These are phyloP conservation scores for Durusdinium trenchii DNA, from an alignment of 73 alveolate genomes.

Conservation along the genomic window DNA sequence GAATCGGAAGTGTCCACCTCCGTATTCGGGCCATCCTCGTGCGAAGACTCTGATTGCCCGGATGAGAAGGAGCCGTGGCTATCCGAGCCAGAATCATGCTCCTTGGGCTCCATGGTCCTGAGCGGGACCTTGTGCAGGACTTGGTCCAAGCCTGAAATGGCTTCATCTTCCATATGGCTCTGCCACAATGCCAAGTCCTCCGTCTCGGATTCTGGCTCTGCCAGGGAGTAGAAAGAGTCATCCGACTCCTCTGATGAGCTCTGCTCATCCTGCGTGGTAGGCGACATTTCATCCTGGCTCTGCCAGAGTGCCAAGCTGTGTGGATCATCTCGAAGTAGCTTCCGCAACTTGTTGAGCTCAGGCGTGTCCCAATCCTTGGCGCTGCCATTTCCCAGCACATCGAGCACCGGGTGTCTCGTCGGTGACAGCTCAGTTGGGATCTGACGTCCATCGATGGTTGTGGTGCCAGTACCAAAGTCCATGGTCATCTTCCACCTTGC, in stretches of 20 bases:
- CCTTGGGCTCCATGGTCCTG: background rate
- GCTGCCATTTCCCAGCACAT: background rate
- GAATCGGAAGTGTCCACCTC: background rate
- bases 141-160: background rate
- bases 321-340: background rate
- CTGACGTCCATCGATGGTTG: background rate
- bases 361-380: background rate
- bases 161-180: background rate
- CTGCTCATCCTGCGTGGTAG: no score
- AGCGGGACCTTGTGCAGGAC: background rate
- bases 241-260: background rate
- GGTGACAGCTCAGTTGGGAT: background rate
- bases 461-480: background rate
- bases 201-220: background rate
- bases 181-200: background rate
- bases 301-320: background rate
- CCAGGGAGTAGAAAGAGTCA: background rate
- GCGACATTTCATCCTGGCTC: background rate
- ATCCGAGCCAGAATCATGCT: background rate
- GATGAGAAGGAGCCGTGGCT: background rate
- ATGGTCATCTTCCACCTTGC: background rate
- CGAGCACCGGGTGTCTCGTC: conserved; percentile 21
- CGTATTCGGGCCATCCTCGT: no score
- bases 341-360: background rate
- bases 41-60: background rate